Evolutionary conservation across 345 rosid species (phyloP).

Genomic region (Zanthoxylum bungeanum): DNA sequence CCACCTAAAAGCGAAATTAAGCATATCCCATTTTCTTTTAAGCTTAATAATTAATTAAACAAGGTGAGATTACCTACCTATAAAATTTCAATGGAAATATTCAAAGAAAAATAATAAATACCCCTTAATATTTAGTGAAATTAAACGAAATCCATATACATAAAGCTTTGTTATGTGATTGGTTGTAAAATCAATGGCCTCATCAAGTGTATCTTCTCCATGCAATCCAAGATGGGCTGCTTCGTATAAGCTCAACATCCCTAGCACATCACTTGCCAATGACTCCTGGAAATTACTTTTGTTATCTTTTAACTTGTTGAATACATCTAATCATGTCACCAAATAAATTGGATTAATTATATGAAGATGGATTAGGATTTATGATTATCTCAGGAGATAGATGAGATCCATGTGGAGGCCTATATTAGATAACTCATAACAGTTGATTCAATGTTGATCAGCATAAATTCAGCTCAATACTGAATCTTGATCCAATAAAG

Average conservation of each 20-base stretch:
- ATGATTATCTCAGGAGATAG: no score
- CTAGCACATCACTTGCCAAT: not conserved
- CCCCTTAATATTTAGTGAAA: no score
- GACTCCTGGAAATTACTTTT: not conserved
- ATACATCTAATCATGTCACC: not conserved
- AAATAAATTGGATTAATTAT: not conserved
- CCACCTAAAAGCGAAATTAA: constrained; percentile 22
- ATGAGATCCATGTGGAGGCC: no score
- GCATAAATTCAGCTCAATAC: no score
- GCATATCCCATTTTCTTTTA: not conserved
- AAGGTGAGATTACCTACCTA: not conserved
- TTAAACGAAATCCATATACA: no score
- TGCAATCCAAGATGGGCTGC: not conserved
- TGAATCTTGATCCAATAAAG: no score
- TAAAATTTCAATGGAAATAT: not conserved
- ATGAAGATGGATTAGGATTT: not conserved
- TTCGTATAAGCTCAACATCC: not conserved
- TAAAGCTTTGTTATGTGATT: not conserved
- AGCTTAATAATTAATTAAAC: no score
- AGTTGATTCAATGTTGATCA: no score
- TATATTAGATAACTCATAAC: no score
- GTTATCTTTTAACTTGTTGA: not conserved
- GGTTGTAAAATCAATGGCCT: not conserved
- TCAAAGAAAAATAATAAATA: no score
- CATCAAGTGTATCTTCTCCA: constrained; percentile 2